Percentiles rank a stretch among this genome's conserved stretches.
Evolutionary conservation across 371 early-diverging fungal genomes (phyloP).

Genomic region (Mucor saturninus): DNA sequence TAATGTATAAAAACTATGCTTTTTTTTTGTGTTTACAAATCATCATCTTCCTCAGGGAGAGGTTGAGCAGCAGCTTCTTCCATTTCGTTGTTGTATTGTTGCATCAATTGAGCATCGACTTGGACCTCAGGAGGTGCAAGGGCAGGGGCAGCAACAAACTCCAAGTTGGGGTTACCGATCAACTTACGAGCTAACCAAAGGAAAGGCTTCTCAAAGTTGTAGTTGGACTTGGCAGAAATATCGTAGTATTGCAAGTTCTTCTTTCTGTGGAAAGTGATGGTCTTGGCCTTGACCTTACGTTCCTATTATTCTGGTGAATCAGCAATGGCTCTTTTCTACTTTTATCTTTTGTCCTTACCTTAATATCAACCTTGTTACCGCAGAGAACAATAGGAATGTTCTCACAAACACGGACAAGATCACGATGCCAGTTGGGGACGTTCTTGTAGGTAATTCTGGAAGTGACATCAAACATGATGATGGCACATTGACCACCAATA

Average conservation of each 20-base stretch:
- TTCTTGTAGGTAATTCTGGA: constrained; percentile 99
- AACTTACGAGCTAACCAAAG: constrained; percentile 99
- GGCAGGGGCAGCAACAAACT: constrained; percentile 98
- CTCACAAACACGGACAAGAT: constrained; percentile 98
- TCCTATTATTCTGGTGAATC: constrained; percentile 59
- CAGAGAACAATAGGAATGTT: constrained; percentile 99
- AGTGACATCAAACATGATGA: constrained; percentile 99
- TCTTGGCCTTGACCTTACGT: constrained; percentile 99
- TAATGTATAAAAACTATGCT: too few relatives aligned
- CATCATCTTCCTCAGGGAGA: constrained; percentile 91
- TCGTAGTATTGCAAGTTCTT: constrained; percentile 99
- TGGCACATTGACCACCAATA: constrained; percentile 99
- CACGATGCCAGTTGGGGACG: constrained; percentile 99
- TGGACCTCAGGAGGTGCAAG: constrained; percentile 96
- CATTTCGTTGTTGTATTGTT: constrained; percentile 82
- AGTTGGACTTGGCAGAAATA: constrained; percentile 99
- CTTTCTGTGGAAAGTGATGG: constrained; percentile 99
- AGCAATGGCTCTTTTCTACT: not conserved
- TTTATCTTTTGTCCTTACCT: constrained; percentile 40
- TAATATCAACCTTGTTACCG: constrained; percentile 99
- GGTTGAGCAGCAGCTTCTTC: constrained; percentile 77
- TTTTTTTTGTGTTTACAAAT: constrained; percentile 49
- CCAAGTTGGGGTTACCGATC: constrained; percentile 92
- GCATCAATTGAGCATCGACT: constrained; percentile 82
- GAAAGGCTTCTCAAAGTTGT: constrained; percentile 99